These are phyloP conservation scores for Botryosphaeria dothidea DNA, from an alignment of 2,329 filamentous ascomycete genomes.

Conservation along the genomic window DNA sequence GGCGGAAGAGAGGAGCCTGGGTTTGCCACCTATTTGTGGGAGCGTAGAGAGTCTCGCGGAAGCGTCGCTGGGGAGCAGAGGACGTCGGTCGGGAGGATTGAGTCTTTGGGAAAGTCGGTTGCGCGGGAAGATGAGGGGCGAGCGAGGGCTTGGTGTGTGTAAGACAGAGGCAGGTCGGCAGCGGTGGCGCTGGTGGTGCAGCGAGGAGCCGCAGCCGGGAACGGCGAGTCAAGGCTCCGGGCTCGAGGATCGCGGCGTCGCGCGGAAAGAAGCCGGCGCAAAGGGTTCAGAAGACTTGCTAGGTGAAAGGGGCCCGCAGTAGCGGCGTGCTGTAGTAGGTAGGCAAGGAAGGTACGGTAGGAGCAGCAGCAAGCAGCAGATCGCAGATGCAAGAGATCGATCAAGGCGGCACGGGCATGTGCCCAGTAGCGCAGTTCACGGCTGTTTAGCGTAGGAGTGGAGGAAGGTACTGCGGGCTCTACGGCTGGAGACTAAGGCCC, in stretches of 20 bases:
- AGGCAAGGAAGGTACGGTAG: not conserved
- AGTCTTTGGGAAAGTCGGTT: not conserved
- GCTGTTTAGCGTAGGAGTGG: conserved; percentile 4
- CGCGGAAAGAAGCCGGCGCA: not conserved
- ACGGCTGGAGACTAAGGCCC: not conserved
- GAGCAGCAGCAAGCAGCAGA: not conserved
- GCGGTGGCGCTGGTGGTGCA: conserved; percentile 2
- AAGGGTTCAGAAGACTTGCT: not conserved
- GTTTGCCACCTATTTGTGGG: conserved; percentile 11
- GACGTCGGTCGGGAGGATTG: not conserved
- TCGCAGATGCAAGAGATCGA: conserved; percentile 11
- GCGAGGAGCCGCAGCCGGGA: conserved; percentile 15
- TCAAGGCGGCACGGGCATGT: conserved; percentile 6
- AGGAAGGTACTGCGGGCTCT: not conserved
- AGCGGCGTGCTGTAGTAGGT: not conserved
- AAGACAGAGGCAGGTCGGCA: not conserved
- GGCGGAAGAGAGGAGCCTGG: not conserved
- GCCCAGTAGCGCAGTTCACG: conserved; percentile 7
- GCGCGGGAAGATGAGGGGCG: not conserved
- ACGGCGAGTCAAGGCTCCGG: conserved; percentile 13
- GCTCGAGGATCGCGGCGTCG: not conserved
- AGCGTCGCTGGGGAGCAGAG: not conserved
- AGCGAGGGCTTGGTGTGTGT: not conserved
- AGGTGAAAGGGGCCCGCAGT: not conserved
- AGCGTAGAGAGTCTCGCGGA: not conserved